phyloP scores from a whole-genome alignment of 2,329 filamentous ascomycete genomes.

The Botrytis sinoallii region DNA sequence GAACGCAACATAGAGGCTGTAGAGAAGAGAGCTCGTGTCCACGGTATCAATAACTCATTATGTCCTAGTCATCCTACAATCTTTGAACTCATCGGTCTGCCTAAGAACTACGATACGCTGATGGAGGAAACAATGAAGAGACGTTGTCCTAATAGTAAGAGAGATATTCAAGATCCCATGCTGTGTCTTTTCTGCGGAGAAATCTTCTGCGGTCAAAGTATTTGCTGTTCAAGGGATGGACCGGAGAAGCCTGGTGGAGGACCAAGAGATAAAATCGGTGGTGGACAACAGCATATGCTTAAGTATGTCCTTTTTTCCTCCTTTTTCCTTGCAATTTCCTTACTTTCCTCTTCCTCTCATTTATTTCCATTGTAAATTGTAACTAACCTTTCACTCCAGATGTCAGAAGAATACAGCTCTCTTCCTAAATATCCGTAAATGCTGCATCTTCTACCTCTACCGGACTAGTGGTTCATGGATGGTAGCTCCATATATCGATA shows the following conservation, averaged over 20 bases:
- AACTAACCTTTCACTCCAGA: conserved; percentile 46
- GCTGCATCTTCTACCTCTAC: conserved; percentile 85
- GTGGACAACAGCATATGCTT: conserved; percentile 85
- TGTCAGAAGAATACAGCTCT: conserved; percentile 89
- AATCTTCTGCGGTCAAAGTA: conserved; percentile 93
- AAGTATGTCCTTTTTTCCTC: conserved; percentile 41
- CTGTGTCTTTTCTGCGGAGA: conserved; percentile 94
- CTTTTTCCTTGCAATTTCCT: neutral
- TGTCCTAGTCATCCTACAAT: conserved; percentile 78
- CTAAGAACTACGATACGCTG: conserved; percentile 85
- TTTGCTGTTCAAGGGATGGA: conserved; percentile 74
- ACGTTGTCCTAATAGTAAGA: conserved; percentile 83
- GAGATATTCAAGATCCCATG: conserved; percentile 85
- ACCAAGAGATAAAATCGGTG: conserved; percentile 58
- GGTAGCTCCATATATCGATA: conserved; percentile 88
- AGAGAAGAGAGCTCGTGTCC: neutral
- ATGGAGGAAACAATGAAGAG: conserved; percentile 87
- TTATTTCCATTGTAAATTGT: conserved; percentile 11
- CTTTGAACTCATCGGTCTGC: conserved; percentile 88
- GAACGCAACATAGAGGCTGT: neutral
- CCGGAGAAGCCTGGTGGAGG: conserved; percentile 36
- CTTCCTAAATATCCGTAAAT: conserved; percentile 96
- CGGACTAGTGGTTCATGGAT: conserved; percentile 78
- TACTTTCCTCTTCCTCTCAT: neutral
- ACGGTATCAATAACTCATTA: conserved; percentile 15